These are phyloP conservation scores for Grosmannia huntii DNA, from an alignment of 2,329 filamentous ascomycete genomes.

Conservation along the genomic window DNA sequence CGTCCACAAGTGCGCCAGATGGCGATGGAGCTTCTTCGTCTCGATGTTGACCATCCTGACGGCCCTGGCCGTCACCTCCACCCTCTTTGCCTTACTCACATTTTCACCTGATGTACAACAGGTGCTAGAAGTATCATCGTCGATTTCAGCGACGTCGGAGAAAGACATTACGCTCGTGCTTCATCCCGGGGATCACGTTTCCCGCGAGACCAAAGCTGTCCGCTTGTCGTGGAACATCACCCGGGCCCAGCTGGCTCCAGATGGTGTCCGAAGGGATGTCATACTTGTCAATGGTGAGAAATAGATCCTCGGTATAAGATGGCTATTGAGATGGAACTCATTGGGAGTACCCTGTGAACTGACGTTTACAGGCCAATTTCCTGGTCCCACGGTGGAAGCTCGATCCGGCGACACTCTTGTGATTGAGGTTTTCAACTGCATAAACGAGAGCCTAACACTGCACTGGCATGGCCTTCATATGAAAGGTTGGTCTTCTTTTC, in stretches of 20 bases:
- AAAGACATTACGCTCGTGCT: constrained; percentile 14
- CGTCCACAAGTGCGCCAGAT: background rate
- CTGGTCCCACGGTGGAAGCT: constrained; percentile 35
- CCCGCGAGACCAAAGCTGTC: constrained; percentile 21
- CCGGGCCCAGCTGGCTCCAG: constrained; percentile 24
- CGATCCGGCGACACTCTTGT: constrained; percentile 31
- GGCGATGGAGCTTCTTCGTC: background rate
- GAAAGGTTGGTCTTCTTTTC: constrained; percentile 1
- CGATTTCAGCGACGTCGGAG: background rate
- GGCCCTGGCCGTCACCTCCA: background rate
- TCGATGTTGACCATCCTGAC: background rate
- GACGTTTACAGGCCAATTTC: constrained; percentile 20
- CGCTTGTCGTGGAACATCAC: constrained; percentile 28
- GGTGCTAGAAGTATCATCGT: background rate
- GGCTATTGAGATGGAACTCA: no score
- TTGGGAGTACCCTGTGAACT: background rate
- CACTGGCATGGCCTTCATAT: constrained; percentile 36
- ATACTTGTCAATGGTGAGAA: constrained; percentile 34
- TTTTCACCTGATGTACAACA: background rate
- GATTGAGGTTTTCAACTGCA: constrained; percentile 27
- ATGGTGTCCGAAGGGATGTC: constrained; percentile 36
- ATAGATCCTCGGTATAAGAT: no score
- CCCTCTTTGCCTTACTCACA: constrained; percentile 2
- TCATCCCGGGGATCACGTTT: constrained; percentile 28
- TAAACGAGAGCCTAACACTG: constrained; percentile 27